Percentiles rank a stretch among this genome's conserved stretches.
Conservation (phyloP, 352 stramenopile genomes). For the Phytophthora sp. region DNA sequence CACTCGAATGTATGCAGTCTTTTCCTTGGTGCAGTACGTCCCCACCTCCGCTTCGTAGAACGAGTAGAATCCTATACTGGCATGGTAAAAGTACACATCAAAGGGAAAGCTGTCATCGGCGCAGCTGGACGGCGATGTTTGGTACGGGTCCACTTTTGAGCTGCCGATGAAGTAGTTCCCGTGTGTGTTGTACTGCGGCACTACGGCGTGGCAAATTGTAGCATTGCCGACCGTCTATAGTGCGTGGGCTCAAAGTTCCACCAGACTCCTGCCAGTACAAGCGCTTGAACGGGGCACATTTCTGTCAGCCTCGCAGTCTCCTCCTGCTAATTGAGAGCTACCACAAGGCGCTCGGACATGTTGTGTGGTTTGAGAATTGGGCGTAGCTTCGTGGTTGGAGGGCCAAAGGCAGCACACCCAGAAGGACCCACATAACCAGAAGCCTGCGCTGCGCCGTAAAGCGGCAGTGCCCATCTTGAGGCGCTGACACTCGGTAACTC, state of each 20-base stretch:
- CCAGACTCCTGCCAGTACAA: conserved; percentile 1
- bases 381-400: neutral
- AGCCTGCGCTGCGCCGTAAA: neutral
- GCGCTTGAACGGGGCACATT: neutral
- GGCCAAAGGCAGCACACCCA: neutral
- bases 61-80: conserved; percentile 6
- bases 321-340: neutral
- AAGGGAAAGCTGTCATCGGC: conserved; percentile 1
- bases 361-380: neutral
- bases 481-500: neutral
- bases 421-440: neutral
- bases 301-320: neutral
- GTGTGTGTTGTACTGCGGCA: conserved; percentile 15
- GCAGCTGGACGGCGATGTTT: neutral
- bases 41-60: conserved; percentile 2
- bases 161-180: conserved; percentile 9
- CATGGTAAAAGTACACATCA: conserved; percentile 6
- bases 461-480: neutral
- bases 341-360: neutral
- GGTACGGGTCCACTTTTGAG: neutral
- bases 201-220: conserved; percentile 6
- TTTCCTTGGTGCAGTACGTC: conserved; percentile 1
- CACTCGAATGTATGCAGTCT: neutral
- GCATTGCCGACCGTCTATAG: neutral
- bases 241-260: conserved; percentile 10